A percentile compares a stretch with the other conserved stretches of the same genome.
phyloP scores from a whole-genome alignment of 371 early-diverging fungal species.

The Enterocytospora artemiae region DNA sequence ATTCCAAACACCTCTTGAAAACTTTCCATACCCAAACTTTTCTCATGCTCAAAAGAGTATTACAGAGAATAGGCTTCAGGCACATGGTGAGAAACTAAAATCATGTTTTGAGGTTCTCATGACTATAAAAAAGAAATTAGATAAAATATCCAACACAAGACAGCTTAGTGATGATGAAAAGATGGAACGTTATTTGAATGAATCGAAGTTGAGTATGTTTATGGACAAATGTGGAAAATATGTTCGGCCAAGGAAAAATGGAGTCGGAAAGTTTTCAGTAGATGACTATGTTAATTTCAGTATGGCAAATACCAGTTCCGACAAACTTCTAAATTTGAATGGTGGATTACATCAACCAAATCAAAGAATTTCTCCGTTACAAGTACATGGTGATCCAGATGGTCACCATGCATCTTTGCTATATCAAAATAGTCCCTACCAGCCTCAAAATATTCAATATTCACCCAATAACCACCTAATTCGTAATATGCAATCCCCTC shows the following conservation, averaged over 20 bases:
- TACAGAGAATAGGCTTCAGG: neutral
- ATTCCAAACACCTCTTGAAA: neutral
- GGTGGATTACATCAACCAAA: too few species aligned
- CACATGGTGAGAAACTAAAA: neutral
- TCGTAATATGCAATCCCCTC: too few species aligned
- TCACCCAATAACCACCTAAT: too few species aligned
- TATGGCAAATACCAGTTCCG: too few species aligned
- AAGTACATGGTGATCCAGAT: too few species aligned
- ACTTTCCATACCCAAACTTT: neutral
- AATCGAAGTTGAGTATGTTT: conserved; percentile 21
- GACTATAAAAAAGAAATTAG: neutral
- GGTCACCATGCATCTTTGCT: too few species aligned
- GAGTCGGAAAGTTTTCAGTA: conserved; percentile 29
- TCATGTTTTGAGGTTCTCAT: neutral
- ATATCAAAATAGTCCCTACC: too few species aligned
- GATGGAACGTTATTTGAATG: neutral
- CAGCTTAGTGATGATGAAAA: neutral
- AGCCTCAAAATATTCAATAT: too few species aligned
- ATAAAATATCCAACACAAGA: neutral
- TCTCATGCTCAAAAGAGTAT: neutral
- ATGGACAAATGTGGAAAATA: conserved; percentile 19
- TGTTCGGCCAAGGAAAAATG: conserved; percentile 35
- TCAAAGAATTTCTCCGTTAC: too few species aligned
- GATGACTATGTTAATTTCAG: conserved; percentile 23
- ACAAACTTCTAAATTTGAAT: too few species aligned